A percentile compares a stretch with the other conserved stretches of the same genome.
phyloP scores from a whole-genome alignment of 495 filamentous ascomycete species.

The Aspergillus conjunctus region DNA sequence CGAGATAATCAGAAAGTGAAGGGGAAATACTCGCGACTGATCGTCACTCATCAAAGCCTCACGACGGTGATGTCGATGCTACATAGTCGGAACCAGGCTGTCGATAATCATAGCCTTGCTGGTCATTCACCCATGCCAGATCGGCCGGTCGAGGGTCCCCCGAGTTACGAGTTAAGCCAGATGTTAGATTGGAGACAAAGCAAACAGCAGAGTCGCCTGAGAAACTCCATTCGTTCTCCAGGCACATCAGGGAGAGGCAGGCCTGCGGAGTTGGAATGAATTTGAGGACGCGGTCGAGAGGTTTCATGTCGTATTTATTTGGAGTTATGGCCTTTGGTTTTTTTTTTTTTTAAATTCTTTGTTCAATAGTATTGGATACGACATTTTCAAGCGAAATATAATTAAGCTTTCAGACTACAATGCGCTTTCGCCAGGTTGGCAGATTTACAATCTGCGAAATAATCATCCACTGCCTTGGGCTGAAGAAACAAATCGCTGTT shows the following conservation, averaged over 20 bases:
- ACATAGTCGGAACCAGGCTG: not conserved
- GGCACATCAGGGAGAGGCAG: not conserved
- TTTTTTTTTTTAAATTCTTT: not conserved
- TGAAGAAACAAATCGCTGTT: not conserved
- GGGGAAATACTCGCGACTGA: conserved; percentile 1
- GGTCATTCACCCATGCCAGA: not conserved
- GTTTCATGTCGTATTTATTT: not conserved
- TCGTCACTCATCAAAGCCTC: conserved; percentile 2
- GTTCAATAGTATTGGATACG: no score
- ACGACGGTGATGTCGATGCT: conserved; percentile 4
- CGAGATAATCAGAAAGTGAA: conserved; percentile 2
- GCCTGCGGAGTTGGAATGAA: not conserved
- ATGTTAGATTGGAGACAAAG: conserved; percentile 3
- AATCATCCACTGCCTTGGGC: no score
- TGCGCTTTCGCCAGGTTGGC: no score
- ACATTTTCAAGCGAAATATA: no score
- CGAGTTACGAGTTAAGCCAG: conserved; percentile 1
- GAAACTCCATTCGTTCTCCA: not conserved
- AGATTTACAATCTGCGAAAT: no score
- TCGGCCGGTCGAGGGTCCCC: not conserved
- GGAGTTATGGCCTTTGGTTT: not conserved
- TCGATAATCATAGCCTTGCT: not conserved
- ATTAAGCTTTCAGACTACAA: no score
- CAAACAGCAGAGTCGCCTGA: conserved; percentile 1
- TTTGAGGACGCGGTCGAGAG: not conserved